These are phyloP conservation scores for Cytospora chrysosperma DNA, from an alignment of 2,329 filamentous ascomycete species.

Conservation along the genomic window DNA sequence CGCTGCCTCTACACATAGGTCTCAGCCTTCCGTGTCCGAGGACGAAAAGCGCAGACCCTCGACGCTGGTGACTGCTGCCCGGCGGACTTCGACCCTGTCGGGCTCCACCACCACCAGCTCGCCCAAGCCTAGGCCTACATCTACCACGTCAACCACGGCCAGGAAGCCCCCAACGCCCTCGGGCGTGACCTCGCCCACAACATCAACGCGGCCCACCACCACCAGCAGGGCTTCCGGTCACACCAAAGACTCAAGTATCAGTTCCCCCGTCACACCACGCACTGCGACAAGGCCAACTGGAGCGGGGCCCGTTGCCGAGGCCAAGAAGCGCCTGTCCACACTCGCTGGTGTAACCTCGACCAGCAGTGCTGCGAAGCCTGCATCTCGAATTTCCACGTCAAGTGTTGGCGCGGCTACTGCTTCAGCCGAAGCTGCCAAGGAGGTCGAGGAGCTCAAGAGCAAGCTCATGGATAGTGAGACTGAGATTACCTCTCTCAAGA, in stretches of 20 bases:
- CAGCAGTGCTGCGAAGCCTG: constrained; percentile 41
- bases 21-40: constrained; percentile 37
- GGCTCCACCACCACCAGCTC: constrained; percentile 28
- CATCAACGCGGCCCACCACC: constrained; percentile 31
- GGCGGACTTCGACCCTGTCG: constrained; percentile 35
- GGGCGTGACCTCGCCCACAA: constrained; percentile 37
- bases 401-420: constrained; percentile 38
- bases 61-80: constrained; percentile 27
- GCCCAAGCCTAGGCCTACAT: constrained; percentile 27
- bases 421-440: constrained; percentile 49
- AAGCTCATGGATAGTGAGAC: constrained; percentile 59
- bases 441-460: constrained; percentile 58
- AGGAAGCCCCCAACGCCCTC: constrained; percentile 37
- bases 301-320: constrained; percentile 44
- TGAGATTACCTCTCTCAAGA: constrained; percentile 56
- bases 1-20: constrained; percentile 31
- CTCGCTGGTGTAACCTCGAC: constrained; percentile 41
- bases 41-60: constrained; percentile 38
- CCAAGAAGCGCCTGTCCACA: constrained; percentile 58
- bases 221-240: constrained; percentile 39
- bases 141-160: constrained; percentile 34
- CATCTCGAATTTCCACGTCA: constrained; percentile 36
- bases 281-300: constrained; percentile 37
- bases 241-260: constrained; percentile 28
- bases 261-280: constrained; percentile 29